Conservation (phyloP, 1,284 basidiomycete genomes). For the Sporisorium graminicola region DNA sequence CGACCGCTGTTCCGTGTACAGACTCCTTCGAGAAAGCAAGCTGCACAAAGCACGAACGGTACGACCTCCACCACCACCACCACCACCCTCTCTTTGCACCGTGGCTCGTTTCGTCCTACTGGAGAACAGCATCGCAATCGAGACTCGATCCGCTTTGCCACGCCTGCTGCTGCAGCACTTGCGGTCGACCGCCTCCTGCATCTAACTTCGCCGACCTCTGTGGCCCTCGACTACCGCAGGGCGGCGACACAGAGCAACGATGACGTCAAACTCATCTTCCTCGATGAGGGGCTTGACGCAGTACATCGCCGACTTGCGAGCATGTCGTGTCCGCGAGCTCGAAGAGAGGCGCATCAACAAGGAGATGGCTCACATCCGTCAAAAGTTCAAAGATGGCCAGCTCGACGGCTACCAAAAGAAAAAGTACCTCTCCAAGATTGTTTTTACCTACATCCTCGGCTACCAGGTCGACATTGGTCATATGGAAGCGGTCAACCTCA, state of each 20-base stretch:
- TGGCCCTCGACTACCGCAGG: not conserved
- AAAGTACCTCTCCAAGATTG: constrained; percentile 91
- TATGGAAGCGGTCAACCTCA: constrained; percentile 98
- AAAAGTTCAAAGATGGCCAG: constrained; percentile 99
- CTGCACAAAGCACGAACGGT: not conserved
- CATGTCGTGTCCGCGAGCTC: constrained; percentile 73
- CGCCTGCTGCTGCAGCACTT: not conserved
- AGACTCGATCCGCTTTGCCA: not conserved
- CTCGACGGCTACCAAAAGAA: constrained; percentile 99
- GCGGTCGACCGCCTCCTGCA: not conserved
- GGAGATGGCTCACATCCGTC: constrained; percentile 99
- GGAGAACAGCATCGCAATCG: not conserved
- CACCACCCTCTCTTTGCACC: too few species aligned
- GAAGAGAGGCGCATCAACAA: constrained; percentile 99
- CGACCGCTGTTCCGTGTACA: not conserved
- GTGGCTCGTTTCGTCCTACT: not conserved
- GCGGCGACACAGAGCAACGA: not conserved
- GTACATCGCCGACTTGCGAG: constrained; percentile 98
- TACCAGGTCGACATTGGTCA: constrained; percentile 99
- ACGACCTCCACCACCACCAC: constrained; percentile 13
- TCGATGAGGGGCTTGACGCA: constrained; percentile 71
- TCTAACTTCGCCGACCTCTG: not conserved
- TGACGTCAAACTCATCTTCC: constrained; percentile 52
- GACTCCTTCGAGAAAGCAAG: not conserved
- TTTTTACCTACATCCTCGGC: constrained; percentile 98